phyloP scores from a whole-genome alignment of 306 rosid genomes.

The Castanopsis chinensis region DNA sequence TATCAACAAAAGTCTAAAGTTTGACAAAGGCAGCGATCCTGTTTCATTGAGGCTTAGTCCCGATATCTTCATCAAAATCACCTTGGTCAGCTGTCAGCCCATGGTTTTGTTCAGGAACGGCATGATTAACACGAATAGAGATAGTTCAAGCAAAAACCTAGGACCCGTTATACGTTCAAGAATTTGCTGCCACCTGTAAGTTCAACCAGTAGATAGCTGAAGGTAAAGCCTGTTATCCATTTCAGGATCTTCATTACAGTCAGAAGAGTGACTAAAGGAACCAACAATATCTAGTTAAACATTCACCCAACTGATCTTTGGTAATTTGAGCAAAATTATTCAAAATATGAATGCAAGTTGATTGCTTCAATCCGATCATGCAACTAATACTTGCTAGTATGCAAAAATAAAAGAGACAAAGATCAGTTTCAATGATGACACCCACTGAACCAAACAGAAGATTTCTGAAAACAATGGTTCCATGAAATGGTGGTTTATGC shows the following conservation, averaged over 20 bases:
- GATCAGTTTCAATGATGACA: background rate
- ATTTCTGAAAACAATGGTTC: background rate
- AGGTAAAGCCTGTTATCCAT: constrained; percentile 97
- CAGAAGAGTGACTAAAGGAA: constrained; percentile 35
- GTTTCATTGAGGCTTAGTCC: background rate
- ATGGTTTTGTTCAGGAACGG: constrained; percentile 33
- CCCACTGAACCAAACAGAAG: background rate
- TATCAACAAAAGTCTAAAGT: background rate
- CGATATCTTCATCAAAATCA: constrained; percentile 13
- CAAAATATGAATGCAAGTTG: background rate
- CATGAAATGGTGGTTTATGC: background rate
- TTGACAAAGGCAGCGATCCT: background rate
- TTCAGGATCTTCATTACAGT: constrained; percentile 67
- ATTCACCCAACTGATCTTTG: constrained; percentile 13
- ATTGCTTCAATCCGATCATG: background rate
- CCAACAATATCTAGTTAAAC: background rate
- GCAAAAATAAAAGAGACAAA: background rate
- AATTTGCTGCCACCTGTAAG: constrained; percentile 56
- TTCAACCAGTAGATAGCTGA: constrained; percentile 98
- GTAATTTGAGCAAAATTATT: background rate
- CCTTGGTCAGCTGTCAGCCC: constrained; percentile 31
- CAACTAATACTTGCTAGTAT: background rate
- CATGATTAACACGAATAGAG: constrained; percentile 35
- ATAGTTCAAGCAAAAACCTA: constrained; percentile 41
- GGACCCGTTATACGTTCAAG: constrained; percentile 26